Percentiles rank a stretch among this genome's conserved stretches.
These are phyloP conservation scores for Solanum hybrid DNA, from an alignment of 305 asterid species.

Conservation along the genomic window DNA sequence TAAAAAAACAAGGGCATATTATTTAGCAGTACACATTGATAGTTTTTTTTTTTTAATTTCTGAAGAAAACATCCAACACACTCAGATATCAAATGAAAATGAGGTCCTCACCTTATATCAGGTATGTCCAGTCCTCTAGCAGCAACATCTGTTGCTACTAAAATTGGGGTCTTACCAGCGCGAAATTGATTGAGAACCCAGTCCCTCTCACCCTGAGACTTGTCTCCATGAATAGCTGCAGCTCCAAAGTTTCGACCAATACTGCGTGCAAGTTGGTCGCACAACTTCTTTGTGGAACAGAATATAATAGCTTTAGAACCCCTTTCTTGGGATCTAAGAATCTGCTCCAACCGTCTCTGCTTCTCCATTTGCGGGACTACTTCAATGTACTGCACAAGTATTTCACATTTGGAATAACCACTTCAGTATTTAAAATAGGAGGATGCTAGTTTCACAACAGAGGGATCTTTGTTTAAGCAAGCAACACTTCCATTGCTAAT, in stretches of 20 bases:
- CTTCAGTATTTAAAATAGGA: neutral
- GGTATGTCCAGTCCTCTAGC: constrained; percentile 94
- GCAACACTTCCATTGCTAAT: neutral
- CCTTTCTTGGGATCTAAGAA: constrained; percentile 81
- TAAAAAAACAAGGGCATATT: neutral
- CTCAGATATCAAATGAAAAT: neutral
- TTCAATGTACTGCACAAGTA: constrained; percentile 67
- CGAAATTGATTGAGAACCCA: constrained; percentile 93
- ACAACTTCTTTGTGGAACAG: constrained; percentile 88
- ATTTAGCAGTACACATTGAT: neutral
- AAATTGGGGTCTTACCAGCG: constrained; percentile 66
- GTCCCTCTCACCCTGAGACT: constrained; percentile 90
- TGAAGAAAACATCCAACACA: neutral
- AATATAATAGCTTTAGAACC: constrained; percentile 80
- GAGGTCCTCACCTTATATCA: constrained; percentile 62
- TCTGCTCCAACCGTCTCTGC: constrained; percentile 92
- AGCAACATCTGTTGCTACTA: constrained; percentile 98
- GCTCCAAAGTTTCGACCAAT: constrained; percentile 85
- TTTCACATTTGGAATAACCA: neutral
- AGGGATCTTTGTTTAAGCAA: neutral
- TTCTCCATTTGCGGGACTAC: constrained; percentile 86
- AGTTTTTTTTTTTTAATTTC: neutral
- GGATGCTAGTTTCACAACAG: neutral
- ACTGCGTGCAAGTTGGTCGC: constrained; percentile 80
- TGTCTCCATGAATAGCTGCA: constrained; percentile 96